Conservation (phyloP, 345 rosid genomes). For the Citrus glauca region DNA sequence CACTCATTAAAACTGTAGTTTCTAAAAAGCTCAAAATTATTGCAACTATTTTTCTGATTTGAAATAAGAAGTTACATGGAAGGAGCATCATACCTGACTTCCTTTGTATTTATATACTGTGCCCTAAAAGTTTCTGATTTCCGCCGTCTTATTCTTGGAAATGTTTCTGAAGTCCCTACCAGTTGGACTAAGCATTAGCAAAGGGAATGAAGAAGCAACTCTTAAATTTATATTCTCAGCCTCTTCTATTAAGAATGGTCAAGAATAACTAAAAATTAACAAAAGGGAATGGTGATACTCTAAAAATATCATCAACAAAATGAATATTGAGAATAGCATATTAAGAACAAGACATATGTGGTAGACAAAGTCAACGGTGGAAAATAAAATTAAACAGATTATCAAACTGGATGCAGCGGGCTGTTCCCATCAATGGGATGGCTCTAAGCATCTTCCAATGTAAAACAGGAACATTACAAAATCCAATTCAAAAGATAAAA, state of each 20-base stretch:
- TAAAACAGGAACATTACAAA: neutral
- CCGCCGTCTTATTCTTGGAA: slow-evolving; percentile 58
- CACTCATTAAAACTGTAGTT: neutral
- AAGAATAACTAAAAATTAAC: neutral
- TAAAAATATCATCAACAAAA: neutral
- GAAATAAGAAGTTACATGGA: neutral
- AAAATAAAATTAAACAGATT: neutral
- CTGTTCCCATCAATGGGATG: neutral
- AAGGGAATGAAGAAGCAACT: neutral
- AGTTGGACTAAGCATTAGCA: neutral
- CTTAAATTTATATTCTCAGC: neutral
- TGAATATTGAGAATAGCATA: neutral
- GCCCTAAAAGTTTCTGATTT: slow-evolving; percentile 80
- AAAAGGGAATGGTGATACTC: neutral
- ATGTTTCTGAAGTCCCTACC: slow-evolving; percentile 33
- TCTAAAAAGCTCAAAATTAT: neutral
- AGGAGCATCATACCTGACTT: slow-evolving; percentile 51
- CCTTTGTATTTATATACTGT: slow-evolving; percentile 77
- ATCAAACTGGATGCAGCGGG: neutral
- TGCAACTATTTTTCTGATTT: neutral
- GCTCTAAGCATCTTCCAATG: neutral
- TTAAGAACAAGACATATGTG: neutral
- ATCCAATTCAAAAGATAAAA: neutral
- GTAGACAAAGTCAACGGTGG: neutral
- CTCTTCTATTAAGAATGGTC: neutral